Evolutionary conservation across 768 basidiomycete species (phyloP).

Genomic region (Leucosporidium creatinivorum): DNA sequence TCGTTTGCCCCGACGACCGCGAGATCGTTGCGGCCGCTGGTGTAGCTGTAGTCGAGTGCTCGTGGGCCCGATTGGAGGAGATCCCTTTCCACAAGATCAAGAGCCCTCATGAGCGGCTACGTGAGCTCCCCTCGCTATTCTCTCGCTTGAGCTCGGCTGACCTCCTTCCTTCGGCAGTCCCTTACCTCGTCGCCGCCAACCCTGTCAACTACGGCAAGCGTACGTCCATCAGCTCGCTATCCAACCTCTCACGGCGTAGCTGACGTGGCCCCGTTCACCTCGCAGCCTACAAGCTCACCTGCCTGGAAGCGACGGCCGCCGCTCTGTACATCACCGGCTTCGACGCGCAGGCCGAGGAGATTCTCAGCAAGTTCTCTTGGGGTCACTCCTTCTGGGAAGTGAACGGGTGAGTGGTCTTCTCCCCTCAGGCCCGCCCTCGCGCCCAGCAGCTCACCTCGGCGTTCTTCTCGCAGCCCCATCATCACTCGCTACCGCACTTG

Average conservation of each 20-base stretch:
- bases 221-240: not conserved
- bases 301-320: constrained; percentile 70
- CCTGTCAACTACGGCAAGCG: constrained; percentile 95
- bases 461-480: constrained; percentile 47
- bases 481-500: constrained; percentile 73
- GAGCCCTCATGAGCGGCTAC: constrained; percentile 80
- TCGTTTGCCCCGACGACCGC: constrained; percentile 76
- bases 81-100: constrained; percentile 90
- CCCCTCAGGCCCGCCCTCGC: not conserved
- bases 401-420: constrained; percentile 54
- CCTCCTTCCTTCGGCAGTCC: constrained; percentile 53
- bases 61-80: constrained; percentile 92
- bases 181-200: constrained; percentile 89
- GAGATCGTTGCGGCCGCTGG: constrained; percentile 66
- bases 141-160: not conserved
- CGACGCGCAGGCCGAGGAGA: constrained; percentile 64
- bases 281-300: constrained; percentile 76
- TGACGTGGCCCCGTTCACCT: not conserved
- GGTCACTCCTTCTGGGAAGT: constrained; percentile 78
- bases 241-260: not conserved
- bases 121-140: constrained; percentile 48
- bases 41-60: constrained; percentile 95
- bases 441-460: not conserved
- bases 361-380: constrained; percentile 83
- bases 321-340: constrained; percentile 92